Conservation (phyloP, 305 asterid genomes). For the Caryopteris hybrid region DNA sequence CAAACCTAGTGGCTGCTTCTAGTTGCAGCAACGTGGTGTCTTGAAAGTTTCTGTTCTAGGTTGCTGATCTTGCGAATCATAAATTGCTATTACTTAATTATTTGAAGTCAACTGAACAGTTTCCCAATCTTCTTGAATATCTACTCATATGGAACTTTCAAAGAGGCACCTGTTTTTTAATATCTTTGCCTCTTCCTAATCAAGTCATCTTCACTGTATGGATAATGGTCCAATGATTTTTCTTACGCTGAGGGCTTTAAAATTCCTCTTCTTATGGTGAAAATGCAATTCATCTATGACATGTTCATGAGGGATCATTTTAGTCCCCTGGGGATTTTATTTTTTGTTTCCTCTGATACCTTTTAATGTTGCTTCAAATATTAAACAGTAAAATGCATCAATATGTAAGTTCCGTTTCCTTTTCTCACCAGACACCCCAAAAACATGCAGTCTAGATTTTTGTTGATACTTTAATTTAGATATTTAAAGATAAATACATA, state of each 20-base stretch:
- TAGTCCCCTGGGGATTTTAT: background rate
- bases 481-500: background rate
- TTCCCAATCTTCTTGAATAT: background rate
- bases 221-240: background rate
- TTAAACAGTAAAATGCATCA: background rate
- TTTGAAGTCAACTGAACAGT: background rate
- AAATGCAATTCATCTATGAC: background rate
- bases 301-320: background rate
- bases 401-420: background rate
- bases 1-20: slow-evolving; percentile 8
- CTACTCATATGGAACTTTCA: background rate
- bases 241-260: background rate
- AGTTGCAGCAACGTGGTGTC: background rate
- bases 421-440: background rate
- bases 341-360: background rate
- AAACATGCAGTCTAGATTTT: background rate
- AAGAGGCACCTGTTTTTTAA: background rate
- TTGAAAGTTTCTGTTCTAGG: slow-evolving; percentile 13
- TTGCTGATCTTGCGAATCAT: slow-evolving; percentile 15
- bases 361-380: background rate
- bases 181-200: background rate
- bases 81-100: background rate
- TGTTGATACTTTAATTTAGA: background rate
- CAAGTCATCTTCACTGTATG: background rate
- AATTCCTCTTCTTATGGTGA: too few relatives aligned